phyloP scores from a whole-genome alignment of 2,329 filamentous ascomycete genomes.

The Thielaviopsis punctulata region DNA sequence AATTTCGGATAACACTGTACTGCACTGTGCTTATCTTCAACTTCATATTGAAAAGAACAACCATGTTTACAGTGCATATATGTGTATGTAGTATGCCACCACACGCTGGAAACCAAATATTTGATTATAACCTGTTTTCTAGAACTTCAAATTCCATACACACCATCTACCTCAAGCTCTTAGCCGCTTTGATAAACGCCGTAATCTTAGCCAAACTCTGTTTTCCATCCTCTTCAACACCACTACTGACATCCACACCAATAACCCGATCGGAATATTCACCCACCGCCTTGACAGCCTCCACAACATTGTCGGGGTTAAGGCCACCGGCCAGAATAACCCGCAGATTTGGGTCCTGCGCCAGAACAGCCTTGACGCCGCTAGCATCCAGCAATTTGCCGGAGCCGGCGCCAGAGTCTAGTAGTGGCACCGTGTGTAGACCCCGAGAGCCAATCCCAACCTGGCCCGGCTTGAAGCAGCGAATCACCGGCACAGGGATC shows the following conservation, averaged over 20 bases:
- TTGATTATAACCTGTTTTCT: not conserved
- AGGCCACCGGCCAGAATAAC: constrained; percentile 77
- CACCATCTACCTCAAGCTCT: constrained; percentile 31
- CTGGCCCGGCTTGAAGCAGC: constrained; percentile 63
- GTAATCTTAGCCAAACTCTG: constrained; percentile 70
- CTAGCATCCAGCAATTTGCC: constrained; percentile 61
- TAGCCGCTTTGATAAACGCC: constrained; percentile 62
- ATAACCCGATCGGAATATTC: constrained; percentile 43
- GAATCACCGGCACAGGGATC: constrained; percentile 87
- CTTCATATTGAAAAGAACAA: too few species aligned
- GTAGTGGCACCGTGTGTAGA: constrained; percentile 65
- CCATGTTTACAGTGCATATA: too few species aligned
- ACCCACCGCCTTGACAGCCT: constrained; percentile 46
- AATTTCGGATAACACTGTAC: not conserved
- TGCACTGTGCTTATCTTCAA: constrained; percentile 3
- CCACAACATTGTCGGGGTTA: constrained; percentile 58
- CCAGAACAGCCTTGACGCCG: constrained; percentile 49
- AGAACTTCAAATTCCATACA: not conserved
- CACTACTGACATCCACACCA: constrained; percentile 85
- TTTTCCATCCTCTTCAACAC: constrained; percentile 68
- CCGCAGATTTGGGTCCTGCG: constrained; percentile 50
- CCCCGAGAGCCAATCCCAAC: constrained; percentile 56
- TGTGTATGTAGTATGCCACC: not conserved
- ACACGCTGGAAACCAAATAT: not conserved
- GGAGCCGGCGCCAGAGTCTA: constrained; percentile 76